phyloP scores from a whole-genome alignment of 2,329 filamentous ascomycete species.

The Colletotrichum incanum region DNA sequence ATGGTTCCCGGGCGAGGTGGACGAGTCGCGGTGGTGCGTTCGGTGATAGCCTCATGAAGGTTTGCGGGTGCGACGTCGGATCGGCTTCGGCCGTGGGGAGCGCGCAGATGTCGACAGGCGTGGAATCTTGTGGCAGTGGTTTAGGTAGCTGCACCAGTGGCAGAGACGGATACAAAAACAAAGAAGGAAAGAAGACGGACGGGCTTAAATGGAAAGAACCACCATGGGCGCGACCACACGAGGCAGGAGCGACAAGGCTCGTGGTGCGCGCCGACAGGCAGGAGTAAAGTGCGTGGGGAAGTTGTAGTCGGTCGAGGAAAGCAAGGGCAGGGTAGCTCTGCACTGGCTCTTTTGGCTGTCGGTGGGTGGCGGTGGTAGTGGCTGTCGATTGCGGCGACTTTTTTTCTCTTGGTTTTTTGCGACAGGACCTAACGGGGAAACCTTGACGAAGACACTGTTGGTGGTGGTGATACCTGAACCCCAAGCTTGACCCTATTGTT shows the following conservation, averaged over 20 bases:
- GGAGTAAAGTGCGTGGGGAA: slow-evolving; percentile 40
- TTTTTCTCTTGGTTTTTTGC: neutral
- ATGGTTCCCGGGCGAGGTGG: slow-evolving; percentile 43
- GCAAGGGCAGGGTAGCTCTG: slow-evolving; percentile 36
- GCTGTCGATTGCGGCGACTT: slow-evolving; percentile 5
- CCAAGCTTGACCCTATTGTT: neutral
- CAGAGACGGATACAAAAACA: neutral
- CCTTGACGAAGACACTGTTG: neutral
- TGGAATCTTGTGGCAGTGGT: neutral
- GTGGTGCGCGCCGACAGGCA: slow-evolving; percentile 38
- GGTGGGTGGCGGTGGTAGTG: neutral
- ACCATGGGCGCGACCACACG: slow-evolving; percentile 39
- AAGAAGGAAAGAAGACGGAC: slow-evolving; percentile 27
- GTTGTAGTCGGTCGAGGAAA: slow-evolving; percentile 31
- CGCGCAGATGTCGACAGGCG: neutral
- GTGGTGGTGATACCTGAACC: neutral
- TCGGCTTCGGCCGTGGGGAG: slow-evolving; percentile 21
- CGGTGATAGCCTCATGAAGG: slow-evolving; percentile 44
- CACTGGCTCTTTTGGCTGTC: neutral
- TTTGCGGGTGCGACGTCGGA: slow-evolving; percentile 38
- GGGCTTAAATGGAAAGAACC: slow-evolving; percentile 26
- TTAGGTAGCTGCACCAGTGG: neutral
- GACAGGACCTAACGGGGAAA: neutral
- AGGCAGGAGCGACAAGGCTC: slow-evolving; percentile 42
- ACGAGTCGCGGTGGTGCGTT: slow-evolving; percentile 28